Percentiles rank a stretch among this genome's conserved stretches.
Conservation (phyloP, 306 rosid genomes). For the Cercis canadensis region DNA sequence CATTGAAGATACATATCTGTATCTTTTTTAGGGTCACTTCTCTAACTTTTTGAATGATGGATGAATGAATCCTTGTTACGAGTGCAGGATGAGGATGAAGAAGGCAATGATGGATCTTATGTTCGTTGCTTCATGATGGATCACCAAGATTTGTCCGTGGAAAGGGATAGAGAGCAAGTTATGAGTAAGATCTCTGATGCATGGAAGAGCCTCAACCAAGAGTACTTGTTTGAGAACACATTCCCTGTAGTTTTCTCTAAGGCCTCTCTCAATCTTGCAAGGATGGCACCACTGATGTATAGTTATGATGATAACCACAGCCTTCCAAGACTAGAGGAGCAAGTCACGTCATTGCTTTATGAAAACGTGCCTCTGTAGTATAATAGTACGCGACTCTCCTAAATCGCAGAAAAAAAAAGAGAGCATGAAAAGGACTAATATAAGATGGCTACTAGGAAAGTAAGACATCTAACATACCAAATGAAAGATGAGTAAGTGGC, state of each 20-base stretch:
- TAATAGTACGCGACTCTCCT: too few relatives aligned
- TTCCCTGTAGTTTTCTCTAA: conserved; percentile 30
- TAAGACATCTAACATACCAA: too few relatives aligned
- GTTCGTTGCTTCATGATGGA: conserved; percentile 49
- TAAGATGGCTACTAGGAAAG: too few relatives aligned
- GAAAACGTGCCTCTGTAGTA: conserved; percentile 2
- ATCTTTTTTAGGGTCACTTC: too few relatives aligned
- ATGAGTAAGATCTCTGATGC: conserved; percentile 39
- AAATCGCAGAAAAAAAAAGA: too few relatives aligned
- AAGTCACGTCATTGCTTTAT: conserved; percentile 39
- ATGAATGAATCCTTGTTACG: not conserved
- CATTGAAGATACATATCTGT: too few relatives aligned
- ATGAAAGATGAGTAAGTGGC: too few relatives aligned
- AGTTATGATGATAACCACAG: conserved; percentile 49
- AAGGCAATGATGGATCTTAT: conserved; percentile 66
- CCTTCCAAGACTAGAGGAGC: conserved; percentile 48
- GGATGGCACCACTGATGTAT: conserved; percentile 65
- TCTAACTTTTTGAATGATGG: too few relatives aligned
- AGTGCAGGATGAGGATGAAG: conserved; percentile 58
- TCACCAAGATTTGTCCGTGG: not conserved
- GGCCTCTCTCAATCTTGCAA: conserved; percentile 56
- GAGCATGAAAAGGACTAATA: too few relatives aligned
- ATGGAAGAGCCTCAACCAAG: conserved; percentile 65
- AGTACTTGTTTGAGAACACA: conserved; percentile 36
- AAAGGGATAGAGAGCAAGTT: conserved; percentile 35